Evolutionary conservation across 441 rosid species (phyloP).

Genomic region (Populus hybrid): DNA sequence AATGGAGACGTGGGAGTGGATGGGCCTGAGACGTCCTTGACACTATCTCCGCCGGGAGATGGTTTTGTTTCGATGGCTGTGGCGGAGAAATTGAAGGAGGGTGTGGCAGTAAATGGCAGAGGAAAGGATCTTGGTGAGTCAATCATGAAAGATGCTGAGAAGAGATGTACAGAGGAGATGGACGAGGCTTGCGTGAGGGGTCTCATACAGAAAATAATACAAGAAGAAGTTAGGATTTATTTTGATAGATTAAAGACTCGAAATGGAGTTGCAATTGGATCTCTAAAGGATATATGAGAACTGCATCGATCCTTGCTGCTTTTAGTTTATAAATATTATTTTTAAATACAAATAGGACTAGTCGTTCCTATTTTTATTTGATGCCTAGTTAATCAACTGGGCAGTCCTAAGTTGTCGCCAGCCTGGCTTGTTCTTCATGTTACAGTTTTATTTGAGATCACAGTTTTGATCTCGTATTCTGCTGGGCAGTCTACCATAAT

Average conservation of each 20-base stretch:
- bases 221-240: conserved; percentile 46
- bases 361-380: not conserved
- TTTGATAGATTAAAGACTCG: conserved; percentile 27
- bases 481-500: not conserved
- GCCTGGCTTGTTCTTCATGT: not conserved
- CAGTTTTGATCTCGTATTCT: not conserved
- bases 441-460: not conserved
- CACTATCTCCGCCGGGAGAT: conserved; percentile 54
- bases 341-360: no score
- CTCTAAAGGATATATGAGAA: not conserved
- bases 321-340: no score
- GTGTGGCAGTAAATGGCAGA: conserved; percentile 1
- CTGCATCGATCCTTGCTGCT: not conserved
- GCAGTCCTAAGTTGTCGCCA: not conserved
- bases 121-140: not conserved
- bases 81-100: not conserved
- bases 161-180: conserved; percentile 5
- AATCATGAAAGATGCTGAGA: not conserved
- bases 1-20: conserved; percentile 7
- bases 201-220: conserved; percentile 44
- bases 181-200: conserved; percentile 32
- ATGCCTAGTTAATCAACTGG: not conserved
- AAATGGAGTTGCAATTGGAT: not conserved
- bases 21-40: conserved; percentile 43
- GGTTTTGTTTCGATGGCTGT: not conserved